Evolutionary conservation across 352 stramenopile species (phyloP).

Genomic region (Thalassiosira ordinaria): DNA sequence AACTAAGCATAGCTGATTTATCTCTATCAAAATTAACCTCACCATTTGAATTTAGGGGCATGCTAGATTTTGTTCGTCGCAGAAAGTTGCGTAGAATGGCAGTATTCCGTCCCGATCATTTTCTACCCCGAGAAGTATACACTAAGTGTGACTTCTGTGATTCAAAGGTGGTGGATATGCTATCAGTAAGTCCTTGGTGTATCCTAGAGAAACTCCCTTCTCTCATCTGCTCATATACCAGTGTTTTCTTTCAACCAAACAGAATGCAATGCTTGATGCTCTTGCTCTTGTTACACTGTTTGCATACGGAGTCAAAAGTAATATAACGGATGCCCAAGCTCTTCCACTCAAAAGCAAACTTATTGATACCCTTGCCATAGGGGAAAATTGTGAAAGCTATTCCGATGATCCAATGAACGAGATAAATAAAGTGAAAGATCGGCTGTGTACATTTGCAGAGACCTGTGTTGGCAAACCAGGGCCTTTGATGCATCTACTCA

Average conservation of each 20-base stretch:
- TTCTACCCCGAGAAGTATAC: slow-evolving; percentile 50
- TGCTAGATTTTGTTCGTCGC: slow-evolving; percentile 64
- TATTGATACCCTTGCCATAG: slow-evolving; percentile 48
- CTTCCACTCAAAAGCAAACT: slow-evolving; percentile 63
- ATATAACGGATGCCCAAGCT: slow-evolving; percentile 45
- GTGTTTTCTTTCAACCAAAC: not conserved
- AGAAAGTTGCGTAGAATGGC: slow-evolving; percentile 54
- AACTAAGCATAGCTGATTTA: no score
- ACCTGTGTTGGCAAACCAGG: slow-evolving; percentile 32
- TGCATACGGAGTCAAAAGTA: slow-evolving; percentile 30
- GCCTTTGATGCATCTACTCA: slow-evolving; percentile 16
- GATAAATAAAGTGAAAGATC: slow-evolving; percentile 52
- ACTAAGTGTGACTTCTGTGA: slow-evolving; percentile 70
- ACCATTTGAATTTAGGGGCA: no score
- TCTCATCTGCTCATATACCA: no score
- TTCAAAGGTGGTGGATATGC: slow-evolving; percentile 51
- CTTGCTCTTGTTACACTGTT: slow-evolving; percentile 33
- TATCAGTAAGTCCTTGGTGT: slow-evolving; percentile 54
- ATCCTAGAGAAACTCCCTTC: no score
- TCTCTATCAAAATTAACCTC: no score
- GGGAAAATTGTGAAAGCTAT: slow-evolving; percentile 20
- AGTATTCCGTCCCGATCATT: slow-evolving; percentile 67
- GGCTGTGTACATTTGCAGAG: slow-evolving; percentile 59
- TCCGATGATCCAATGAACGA: slow-evolving; percentile 14
- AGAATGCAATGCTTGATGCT: slow-evolving; percentile 43